Percentiles rank a stretch among this genome's conserved stretches.
These are phyloP conservation scores for Trebouxia sp. DNA, from an alignment of 139 green algal species.

Conservation along the genomic window DNA sequence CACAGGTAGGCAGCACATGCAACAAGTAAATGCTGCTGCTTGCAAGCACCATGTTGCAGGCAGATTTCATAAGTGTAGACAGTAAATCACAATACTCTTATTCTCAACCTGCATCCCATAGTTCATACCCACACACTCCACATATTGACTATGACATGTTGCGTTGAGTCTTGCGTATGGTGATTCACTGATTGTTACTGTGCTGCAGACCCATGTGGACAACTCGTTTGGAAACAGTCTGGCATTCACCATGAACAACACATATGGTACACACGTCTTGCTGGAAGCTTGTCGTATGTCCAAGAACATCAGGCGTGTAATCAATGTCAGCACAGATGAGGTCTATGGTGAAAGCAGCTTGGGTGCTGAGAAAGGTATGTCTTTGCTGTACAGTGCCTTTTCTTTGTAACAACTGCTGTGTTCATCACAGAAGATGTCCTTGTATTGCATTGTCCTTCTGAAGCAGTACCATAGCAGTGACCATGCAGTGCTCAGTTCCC, in stretches of 20 bases:
- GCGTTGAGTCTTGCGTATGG: too few species aligned
- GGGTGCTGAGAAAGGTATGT: slow-evolving; percentile 20
- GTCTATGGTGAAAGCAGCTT: slow-evolving; percentile 41
- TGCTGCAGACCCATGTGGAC: slow-evolving; percentile 94
- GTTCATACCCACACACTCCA: too few species aligned
- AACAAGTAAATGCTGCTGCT: neutral
- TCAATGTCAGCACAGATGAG: slow-evolving; percentile 91
- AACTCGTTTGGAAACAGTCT: slow-evolving; percentile 97
- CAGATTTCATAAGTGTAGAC: slow-evolving; percentile 27
- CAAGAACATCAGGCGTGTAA: slow-evolving; percentile 85
- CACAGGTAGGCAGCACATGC: slow-evolving; percentile 55
- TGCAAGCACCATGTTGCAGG: too few species aligned
- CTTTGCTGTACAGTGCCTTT: neutral
- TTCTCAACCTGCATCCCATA: neutral
- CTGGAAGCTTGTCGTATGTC: slow-evolving; percentile 85
- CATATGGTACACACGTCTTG: slow-evolving; percentile 93
- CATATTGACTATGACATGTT: too few species aligned
- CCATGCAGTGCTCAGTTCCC: too few species aligned
- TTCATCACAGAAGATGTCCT: too few species aligned
- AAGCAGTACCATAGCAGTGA: too few species aligned
- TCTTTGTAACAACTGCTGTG: too few species aligned
- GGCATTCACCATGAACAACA: slow-evolving; percentile 97
- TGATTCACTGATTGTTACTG: neutral
- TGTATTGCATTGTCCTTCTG: too few species aligned
- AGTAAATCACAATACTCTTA: neutral